Percentiles rank a stretch among this genome's conserved stretches.
phyloP scores from a whole-genome alignment of 2,329 filamentous ascomycete genomes.

The Colletotrichum falcatum region DNA sequence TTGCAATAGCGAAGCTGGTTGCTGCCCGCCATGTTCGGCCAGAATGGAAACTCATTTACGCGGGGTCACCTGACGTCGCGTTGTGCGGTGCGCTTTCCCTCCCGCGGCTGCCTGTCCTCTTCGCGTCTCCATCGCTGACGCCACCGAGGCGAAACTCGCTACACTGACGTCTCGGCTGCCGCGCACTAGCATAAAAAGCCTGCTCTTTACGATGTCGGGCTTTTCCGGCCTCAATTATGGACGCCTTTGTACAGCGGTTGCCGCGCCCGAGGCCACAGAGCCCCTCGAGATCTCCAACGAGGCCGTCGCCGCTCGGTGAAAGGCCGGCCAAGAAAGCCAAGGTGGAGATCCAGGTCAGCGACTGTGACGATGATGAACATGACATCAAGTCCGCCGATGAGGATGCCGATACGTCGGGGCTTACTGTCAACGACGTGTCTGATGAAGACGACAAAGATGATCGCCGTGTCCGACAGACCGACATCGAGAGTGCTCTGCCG shows the following conservation, averaged over 20 bases:
- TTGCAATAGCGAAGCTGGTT: constrained; percentile 1
- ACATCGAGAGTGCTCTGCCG: constrained; percentile 79
- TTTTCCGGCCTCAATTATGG: constrained; percentile 46
- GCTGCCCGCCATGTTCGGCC: not conserved
- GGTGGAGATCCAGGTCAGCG: constrained; percentile 42
- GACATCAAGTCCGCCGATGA: constrained; percentile 31
- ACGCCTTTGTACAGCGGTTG: constrained; percentile 52
- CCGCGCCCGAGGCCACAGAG: constrained; percentile 38
- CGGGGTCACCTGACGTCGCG: constrained; percentile 56
- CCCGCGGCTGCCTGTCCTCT: constrained; percentile 26
- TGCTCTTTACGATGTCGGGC: constrained; percentile 21
- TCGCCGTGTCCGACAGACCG: constrained; percentile 61
- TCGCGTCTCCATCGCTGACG: constrained; percentile 34
- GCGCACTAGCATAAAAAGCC: not conserved
- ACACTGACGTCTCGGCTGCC: not conserved
- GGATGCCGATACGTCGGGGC: constrained; percentile 50
- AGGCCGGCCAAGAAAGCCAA: constrained; percentile 53
- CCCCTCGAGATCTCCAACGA: constrained; percentile 28
- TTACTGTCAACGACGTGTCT: constrained; percentile 42
- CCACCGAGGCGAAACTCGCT: constrained; percentile 19
- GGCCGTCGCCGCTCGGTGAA: constrained; percentile 40
- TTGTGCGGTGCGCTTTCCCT: constrained; percentile 36
- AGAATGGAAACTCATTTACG: constrained; percentile 24
- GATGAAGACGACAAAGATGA: constrained; percentile 45
- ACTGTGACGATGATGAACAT: constrained; percentile 42